These are phyloP conservation scores for Xylariaceae sp. DNA, from an alignment of 2,329 filamentous ascomycete species.

Conservation along the genomic window DNA sequence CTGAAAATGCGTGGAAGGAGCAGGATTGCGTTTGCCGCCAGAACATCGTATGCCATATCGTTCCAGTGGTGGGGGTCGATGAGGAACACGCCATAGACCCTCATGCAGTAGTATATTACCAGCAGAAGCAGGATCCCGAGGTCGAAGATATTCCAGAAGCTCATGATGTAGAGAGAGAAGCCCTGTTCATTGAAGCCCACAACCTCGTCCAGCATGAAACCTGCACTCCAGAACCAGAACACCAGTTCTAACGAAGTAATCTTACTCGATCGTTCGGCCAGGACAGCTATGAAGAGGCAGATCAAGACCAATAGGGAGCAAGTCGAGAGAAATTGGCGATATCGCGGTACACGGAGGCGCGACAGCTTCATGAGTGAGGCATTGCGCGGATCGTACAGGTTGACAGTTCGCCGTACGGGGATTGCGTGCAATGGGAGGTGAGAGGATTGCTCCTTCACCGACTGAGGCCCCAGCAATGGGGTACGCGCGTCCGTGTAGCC, in stretches of 20 bases:
- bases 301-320: slow-evolving; percentile 80
- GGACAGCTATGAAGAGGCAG: slow-evolving; percentile 75
- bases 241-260: slow-evolving; percentile 81
- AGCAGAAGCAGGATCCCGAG: slow-evolving; percentile 80
- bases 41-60: slow-evolving; percentile 84
- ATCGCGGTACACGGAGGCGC: slow-evolving; percentile 80
- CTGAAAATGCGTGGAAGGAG: slow-evolving; percentile 88
- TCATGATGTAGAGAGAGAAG: slow-evolving; percentile 94
- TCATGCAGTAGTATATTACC: slow-evolving; percentile 82
- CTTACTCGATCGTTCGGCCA: slow-evolving; percentile 64
- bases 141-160: slow-evolving; percentile 96
- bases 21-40: slow-evolving; percentile 83
- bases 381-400: slow-evolving; percentile 82
- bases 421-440: slow-evolving; percentile 28
- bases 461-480: slow-evolving; percentile 39
- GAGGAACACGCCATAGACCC: slow-evolving; percentile 79
- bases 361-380: slow-evolving; percentile 90
- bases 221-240: slow-evolving; percentile 97
- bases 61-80: slow-evolving; percentile 69
- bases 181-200: slow-evolving; percentile 96
- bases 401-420: slow-evolving; percentile 63
- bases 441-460: slow-evolving; percentile 22
- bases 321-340: slow-evolving; percentile 84
- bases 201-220: slow-evolving; percentile 93
- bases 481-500: slow-evolving; percentile 39